Conservation (phyloP, 345 rosid genomes). For the Diplotaxis tenuifolia region DNA sequence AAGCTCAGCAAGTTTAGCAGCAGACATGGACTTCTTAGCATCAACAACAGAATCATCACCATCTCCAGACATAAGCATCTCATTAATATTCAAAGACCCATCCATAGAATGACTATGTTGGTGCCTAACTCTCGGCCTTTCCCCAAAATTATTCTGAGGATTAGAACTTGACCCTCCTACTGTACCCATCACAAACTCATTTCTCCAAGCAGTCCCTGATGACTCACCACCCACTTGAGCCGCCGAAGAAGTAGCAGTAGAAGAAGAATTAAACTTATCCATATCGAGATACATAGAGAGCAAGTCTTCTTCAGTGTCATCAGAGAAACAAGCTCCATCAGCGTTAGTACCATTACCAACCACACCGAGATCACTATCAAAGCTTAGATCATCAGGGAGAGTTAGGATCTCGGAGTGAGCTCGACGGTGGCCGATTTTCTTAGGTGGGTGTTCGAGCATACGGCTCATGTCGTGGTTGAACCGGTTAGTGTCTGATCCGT, state of each 20-base stretch:
- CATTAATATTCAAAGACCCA: slow-evolving; percentile 70
- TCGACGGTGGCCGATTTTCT: slow-evolving; percentile 84
- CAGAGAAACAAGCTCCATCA: slow-evolving; percentile 77
- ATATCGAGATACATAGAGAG: slow-evolving; percentile 80
- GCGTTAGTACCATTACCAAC: slow-evolving; percentile 65
- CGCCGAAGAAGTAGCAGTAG: slow-evolving; percentile 48
- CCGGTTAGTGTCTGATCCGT: slow-evolving; percentile 49
- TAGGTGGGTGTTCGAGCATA: slow-evolving; percentile 83
- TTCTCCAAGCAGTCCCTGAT: slow-evolving; percentile 27
- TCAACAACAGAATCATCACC: slow-evolving; percentile 57
- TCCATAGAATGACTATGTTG: slow-evolving; percentile 94
- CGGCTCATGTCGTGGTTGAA: slow-evolving; percentile 77
- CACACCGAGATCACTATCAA: slow-evolving; percentile 85
- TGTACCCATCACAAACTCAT: slow-evolving; percentile 8
- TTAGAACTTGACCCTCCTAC: slow-evolving; percentile 22
- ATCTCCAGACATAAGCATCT: slow-evolving; percentile 71
- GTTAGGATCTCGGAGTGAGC: slow-evolving; percentile 94
- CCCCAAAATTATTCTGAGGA: slow-evolving; percentile 48
- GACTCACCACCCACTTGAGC: slow-evolving; percentile 67
- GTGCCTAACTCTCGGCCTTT: slow-evolving; percentile 85
- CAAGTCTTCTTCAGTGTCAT: slow-evolving; percentile 85
- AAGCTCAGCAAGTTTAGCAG: slow-evolving; percentile 97
- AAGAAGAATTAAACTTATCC: slow-evolving; percentile 81
- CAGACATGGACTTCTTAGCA: slow-evolving; percentile 82
- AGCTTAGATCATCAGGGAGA: slow-evolving; percentile 87